These are phyloP conservation scores for Gossypium herbaceum DNA, from an alignment of 345 rosid genomes.

Conservation along the genomic window DNA sequence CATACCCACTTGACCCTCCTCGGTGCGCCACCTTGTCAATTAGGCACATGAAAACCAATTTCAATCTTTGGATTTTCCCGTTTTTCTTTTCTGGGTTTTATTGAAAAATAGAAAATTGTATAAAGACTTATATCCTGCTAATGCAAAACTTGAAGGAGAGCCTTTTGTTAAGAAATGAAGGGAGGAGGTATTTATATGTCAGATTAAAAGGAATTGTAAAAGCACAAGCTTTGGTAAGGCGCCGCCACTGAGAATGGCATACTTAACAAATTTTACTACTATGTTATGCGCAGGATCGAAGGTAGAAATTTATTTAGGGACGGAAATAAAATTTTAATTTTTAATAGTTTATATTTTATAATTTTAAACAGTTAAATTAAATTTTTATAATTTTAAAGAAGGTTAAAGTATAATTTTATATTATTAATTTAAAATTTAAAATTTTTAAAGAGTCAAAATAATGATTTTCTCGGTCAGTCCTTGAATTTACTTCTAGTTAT, in stretches of 20 bases:
- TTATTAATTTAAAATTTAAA: too few relatives aligned
- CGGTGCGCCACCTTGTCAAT: constrained; percentile 41
- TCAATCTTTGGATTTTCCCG: not conserved
- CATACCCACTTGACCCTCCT: constrained; percentile 19
- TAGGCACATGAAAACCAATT: constrained; percentile 22
- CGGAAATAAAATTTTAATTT: rapidly evolving
- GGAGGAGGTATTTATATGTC: constrained; percentile 5
- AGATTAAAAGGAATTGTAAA: not conserved
- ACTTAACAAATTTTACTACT: not conserved
- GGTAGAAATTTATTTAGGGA: too few relatives aligned
- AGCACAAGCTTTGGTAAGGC: not conserved
- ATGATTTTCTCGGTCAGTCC: rapidly evolving
- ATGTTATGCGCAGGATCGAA: too few relatives aligned
- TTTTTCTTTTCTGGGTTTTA: not conserved
- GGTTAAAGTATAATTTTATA: rapidly evolving
- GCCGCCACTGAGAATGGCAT: constrained; percentile 14
- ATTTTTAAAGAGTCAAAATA: too few relatives aligned
- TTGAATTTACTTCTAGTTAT: rapidly evolving
- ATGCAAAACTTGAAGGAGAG: constrained; percentile 5
- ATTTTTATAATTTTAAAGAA: too few relatives aligned
- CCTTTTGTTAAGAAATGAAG: not conserved
- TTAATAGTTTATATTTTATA: too few relatives aligned
- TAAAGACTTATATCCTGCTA: not conserved
- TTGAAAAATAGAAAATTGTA: not conserved
- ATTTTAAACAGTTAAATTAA: too few relatives aligned